Conservation (phyloP, 2,329 filamentous ascomycete genomes). For the Penicillium sp. region DNA sequence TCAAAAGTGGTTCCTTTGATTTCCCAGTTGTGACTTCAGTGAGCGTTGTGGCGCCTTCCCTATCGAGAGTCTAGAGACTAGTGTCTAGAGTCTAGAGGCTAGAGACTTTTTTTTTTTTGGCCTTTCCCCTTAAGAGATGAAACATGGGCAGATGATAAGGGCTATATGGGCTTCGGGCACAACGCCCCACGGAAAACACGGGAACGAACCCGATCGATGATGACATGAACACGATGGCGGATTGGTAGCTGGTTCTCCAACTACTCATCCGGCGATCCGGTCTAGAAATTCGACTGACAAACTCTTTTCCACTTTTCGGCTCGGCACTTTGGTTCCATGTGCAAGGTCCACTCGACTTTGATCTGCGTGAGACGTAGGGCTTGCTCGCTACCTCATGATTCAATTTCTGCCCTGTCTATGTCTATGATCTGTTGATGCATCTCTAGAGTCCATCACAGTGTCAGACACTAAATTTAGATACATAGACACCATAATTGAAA, state of each 20-base stretch:
- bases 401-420: no score
- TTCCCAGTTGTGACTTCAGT: background rate
- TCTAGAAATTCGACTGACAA: background rate
- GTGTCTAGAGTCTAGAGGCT: background rate
- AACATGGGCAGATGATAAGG: background rate
- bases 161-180: background rate
- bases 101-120: background rate
- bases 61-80: no score
- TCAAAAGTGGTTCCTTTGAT: constrained; percentile 7
- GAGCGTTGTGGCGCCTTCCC: background rate
- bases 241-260: constrained; percentile 2
- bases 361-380: background rate
- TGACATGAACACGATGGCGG: constrained; percentile 20
- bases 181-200: background rate
- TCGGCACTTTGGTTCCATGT: background rate
- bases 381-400: no score
- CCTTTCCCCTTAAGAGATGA: background rate
- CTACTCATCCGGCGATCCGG: constrained; percentile 23
- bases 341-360: background rate
- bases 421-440: background rate
- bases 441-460: background rate
- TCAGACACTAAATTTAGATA: background rate
- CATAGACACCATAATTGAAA: background rate
- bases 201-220: constrained; percentile 18
- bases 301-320: background rate